Percentiles rank a stretch among this genome's conserved stretches.
Conservation (phyloP, 2,329 filamentous ascomycete genomes). For the Alternaria viburni region DNA sequence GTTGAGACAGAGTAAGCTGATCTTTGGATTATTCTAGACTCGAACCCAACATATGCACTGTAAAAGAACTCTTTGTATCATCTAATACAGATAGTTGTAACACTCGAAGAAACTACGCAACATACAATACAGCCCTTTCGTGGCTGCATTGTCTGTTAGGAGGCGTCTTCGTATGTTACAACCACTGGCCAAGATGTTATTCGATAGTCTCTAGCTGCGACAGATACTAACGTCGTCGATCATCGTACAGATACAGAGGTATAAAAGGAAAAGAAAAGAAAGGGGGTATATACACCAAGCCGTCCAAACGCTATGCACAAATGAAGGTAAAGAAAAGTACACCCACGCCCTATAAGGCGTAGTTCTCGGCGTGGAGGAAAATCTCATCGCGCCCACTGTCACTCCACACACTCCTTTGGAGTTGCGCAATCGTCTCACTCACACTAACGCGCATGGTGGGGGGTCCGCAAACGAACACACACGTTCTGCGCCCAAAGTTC, state of each 20-base stretch:
- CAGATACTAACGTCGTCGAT: slow-evolving; percentile 1
- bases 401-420: slow-evolving; percentile 85
- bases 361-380: slow-evolving; percentile 94
- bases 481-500: slow-evolving; percentile 80
- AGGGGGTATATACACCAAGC: slow-evolving; percentile 28
- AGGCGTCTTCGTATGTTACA: not conserved
- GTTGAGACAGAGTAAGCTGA: not conserved
- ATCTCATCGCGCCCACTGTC: slow-evolving; percentile 84
- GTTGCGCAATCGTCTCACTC: slow-evolving; percentile 78
- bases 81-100: not conserved
- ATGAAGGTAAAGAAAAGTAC: slow-evolving; percentile 8
- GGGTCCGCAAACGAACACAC: slow-evolving; percentile 92
- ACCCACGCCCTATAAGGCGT: slow-evolving; percentile 69
- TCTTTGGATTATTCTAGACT: not conserved
- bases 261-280: slow-evolving; percentile 15
- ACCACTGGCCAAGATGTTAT: not conserved
- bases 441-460: slow-evolving; percentile 87
- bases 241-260: slow-evolving; percentile 17
- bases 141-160: not conserved
- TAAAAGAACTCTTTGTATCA: not conserved
- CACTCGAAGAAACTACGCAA: not conserved
- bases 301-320: slow-evolving; percentile 38
- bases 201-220: not conserved
- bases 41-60: not conserved
- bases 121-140: not conserved